Evolutionary conservation across 2,329 filamentous ascomycete species (phyloP), one percentile per base, ranked within the genome.

Genomic region (Aspergillus ibericus): DNA sequence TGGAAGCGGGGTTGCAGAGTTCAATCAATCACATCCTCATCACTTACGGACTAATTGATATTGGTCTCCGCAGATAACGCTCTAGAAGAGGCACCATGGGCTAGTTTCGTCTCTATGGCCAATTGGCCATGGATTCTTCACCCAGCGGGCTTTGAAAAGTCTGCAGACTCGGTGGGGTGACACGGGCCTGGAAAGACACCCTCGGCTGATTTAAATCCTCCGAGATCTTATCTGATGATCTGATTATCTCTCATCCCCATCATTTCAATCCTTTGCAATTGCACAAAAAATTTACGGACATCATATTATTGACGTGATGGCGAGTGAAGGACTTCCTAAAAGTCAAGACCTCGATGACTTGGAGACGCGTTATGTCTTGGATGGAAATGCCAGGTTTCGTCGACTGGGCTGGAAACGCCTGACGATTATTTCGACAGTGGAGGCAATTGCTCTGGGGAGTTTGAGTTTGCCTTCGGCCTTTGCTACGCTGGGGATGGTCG

Each of bases 391-490:
- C 10, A 64, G 58, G 32, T 67, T 63, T 40, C 63, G 58, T 29
- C 61, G 59, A 18, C 70, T 81, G 27, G 75, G 81, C 50, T 83
- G 81, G 81, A 80, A 81, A 66, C 74, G 78, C 20, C 69, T 81
- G 25, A 81, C 78, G 2, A 70, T 81, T 32, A 77, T 80, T 58
- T 67, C 81, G 54, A 79, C 81, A 47, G 80, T 81, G 42, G 80
- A 82, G 63, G 78, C 80, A 20, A 80, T 81, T 56, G 78, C 78
- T 8, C 72, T 81, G 18, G 80, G 79, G 49, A 76, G 74, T 29
- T 70, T 80, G 60, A 77, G 77, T 55, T 68, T 80, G 32, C 77
- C 79, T 8, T 74, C 70, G 48, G 77, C 77, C 15, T 79, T 80
- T 50, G 77, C 77, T 2, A 75, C 70, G 9, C 68, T 80, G 5